Evolutionary conservation across 768 basidiomycete genomes (phyloP).

Genomic region (Tylopilus subfusipes): DNA sequence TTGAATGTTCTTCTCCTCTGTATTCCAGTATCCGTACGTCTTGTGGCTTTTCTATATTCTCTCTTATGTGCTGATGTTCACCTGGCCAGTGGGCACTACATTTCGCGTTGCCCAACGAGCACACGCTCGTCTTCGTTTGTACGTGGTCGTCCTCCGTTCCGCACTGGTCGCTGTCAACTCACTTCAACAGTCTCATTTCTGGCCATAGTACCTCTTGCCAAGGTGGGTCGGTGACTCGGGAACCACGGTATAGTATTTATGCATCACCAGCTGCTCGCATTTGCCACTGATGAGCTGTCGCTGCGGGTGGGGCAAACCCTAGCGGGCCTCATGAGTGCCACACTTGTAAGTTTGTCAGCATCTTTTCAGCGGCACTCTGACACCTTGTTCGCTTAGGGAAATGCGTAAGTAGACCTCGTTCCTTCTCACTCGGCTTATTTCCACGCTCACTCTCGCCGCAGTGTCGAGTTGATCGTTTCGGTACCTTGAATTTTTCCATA

Average conservation of each 20-base stretch:
- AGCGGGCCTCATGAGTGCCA: conserved; percentile 83
- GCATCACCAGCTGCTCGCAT: conserved; percentile 58
- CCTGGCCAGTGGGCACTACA: conserved; percentile 64
- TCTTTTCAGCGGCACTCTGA: not conserved
- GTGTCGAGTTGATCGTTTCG: conserved; percentile 65
- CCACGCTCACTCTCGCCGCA: conserved; percentile 10
- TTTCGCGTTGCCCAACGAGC: conserved; percentile 47
- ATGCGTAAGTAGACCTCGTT: conserved; percentile 23
- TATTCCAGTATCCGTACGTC: conserved; percentile 64
- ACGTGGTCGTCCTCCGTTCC: conserved; percentile 27
- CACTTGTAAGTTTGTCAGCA: conserved; percentile 47
- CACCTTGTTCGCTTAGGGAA: conserved; percentile 21
- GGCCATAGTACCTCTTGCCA: conserved; percentile 82
- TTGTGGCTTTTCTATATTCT: not conserved
- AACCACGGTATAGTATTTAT: conserved; percentile 1
- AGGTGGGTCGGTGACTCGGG: conserved; percentile 37
- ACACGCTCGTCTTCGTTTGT: conserved; percentile 76
- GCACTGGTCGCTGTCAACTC: not conserved
- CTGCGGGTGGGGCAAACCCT: conserved; percentile 79
- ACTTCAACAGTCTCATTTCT: conserved; percentile 62
- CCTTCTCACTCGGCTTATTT: not conserved
- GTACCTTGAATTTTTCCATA: conserved; percentile 34
- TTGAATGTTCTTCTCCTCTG: conserved; percentile 68
- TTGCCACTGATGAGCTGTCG: conserved; percentile 84
- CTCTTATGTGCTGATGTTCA: not conserved